Conservation (phyloP, 108 stramenopile genomes). For the Skeletonema grethae region DNA sequence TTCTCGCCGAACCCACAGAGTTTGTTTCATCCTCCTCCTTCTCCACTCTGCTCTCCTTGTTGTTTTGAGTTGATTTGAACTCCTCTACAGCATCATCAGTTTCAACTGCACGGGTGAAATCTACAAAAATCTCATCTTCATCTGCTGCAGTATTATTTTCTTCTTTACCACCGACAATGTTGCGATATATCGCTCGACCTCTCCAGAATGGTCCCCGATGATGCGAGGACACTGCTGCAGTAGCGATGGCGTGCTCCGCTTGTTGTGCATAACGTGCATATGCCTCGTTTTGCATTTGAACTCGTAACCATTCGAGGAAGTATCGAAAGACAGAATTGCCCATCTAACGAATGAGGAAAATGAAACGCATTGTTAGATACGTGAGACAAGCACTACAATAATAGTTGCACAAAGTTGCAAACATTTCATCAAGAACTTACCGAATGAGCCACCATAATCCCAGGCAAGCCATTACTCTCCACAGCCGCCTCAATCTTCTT, state of each 20-base stretch:
- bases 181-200: constrained; percentile 31
- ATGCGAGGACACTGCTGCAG: constrained; percentile 16
- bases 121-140: constrained; percentile 1
- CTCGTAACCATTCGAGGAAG: constrained; percentile 81
- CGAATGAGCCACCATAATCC: constrained; percentile 88
- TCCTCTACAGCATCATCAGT: background rate
- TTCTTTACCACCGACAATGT: constrained; percentile 14
- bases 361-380: background rate
- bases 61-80: background rate
- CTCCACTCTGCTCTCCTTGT: background rate
- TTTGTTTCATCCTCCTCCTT: constrained; percentile 20
- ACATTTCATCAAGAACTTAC: constrained; percentile 33
- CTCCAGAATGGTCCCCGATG: constrained; percentile 25
- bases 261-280: constrained; percentile 54
- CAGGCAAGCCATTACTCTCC: constrained; percentile 65
- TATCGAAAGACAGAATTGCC: constrained; percentile 86
- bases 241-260: constrained; percentile 34
- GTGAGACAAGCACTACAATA: background rate
- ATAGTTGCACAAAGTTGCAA: background rate
- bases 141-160: constrained; percentile 16
- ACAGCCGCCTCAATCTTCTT: constrained; percentile 78
- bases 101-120: background rate
- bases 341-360: constrained; percentile 39
- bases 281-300: constrained; percentile 76
- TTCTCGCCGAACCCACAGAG: constrained; percentile 10